These are phyloP conservation scores for Yamadazyma nakazawae DNA, from an alignment of 805 yeast species.

Conservation along the genomic window DNA sequence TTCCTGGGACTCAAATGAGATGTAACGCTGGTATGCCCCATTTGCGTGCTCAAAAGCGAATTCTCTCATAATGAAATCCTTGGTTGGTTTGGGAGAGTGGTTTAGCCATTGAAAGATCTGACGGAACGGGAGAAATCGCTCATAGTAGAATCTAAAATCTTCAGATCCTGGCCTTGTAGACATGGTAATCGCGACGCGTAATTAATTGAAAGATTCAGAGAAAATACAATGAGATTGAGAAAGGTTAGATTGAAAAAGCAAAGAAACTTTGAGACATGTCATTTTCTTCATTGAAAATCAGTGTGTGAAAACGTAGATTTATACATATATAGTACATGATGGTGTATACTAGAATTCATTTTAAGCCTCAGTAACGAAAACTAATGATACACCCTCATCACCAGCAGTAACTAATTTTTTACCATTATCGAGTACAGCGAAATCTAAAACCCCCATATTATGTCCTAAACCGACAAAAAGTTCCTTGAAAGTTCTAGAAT, in stretches of 20 bases:
- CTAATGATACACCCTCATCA: slow-evolving; percentile 90
- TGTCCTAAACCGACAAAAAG: slow-evolving; percentile 85
- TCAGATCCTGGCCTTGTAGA: slow-evolving; percentile 41
- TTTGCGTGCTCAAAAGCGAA: slow-evolving; percentile 86
- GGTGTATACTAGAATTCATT: neutral
- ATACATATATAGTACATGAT: neutral
- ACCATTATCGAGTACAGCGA: slow-evolving; percentile 64
- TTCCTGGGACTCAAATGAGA: slow-evolving; percentile 61
- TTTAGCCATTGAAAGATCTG: slow-evolving; percentile 84
- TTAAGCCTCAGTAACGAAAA: slow-evolving; percentile 40
- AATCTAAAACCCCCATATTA: slow-evolving; percentile 89
- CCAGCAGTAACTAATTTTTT: slow-evolving; percentile 84
- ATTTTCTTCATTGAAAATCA: no score
- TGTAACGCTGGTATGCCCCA: slow-evolving; percentile 89
- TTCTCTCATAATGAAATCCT: slow-evolving; percentile 84
- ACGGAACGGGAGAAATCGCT: slow-evolving; percentile 69
- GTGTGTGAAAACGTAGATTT: no score
- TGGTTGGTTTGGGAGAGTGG: slow-evolving; percentile 72
- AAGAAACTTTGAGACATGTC: no score
- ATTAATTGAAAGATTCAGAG: neutral
- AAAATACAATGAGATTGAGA: neutral
- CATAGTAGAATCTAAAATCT: slow-evolving; percentile 72
- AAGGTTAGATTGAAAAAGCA: no score
- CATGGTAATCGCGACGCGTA: slow-evolving; percentile 6
- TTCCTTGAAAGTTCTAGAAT: slow-evolving; percentile 79